These are phyloP conservation scores for Trichosporon asahii DNA, from an alignment of 1,284 basidiomycete genomes.

Conservation along the genomic window DNA sequence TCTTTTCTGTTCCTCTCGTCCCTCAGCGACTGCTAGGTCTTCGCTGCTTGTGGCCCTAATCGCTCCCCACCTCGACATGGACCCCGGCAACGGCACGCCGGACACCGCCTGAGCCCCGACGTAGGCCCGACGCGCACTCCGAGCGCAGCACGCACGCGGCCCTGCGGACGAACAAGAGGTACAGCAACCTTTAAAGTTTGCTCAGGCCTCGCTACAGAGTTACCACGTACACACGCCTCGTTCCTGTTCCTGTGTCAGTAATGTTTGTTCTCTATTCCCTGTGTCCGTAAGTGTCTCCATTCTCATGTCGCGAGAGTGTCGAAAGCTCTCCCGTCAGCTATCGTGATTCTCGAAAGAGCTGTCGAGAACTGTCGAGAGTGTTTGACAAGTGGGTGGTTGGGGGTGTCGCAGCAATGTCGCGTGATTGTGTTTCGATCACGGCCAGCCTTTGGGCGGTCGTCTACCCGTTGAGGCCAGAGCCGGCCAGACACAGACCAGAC, in stretches of 20 bases:
- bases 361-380: background rate
- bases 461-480: background rate
- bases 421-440: background rate
- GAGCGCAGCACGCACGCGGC: conserved; percentile 24
- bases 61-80: background rate
- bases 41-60: background rate
- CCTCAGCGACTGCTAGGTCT: background rate
- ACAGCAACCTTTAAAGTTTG: background rate
- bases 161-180: conserved; percentile 19
- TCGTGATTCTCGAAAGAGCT: background rate
- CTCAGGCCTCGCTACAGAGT: background rate
- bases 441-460: background rate
- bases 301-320: background rate
- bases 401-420: background rate
- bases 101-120: background rate
- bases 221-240: background rate
- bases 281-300: background rate
- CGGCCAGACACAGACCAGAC: background rate
- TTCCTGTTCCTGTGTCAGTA: background rate
- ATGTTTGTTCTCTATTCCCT: background rate
- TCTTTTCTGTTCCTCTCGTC: background rate
- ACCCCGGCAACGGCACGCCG: background rate
- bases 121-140: conserved; percentile 25
- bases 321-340: background rate
- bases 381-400: background rate